Conservation (phyloP, 768 basidiomycete genomes). For the Suillus luteus region DNA sequence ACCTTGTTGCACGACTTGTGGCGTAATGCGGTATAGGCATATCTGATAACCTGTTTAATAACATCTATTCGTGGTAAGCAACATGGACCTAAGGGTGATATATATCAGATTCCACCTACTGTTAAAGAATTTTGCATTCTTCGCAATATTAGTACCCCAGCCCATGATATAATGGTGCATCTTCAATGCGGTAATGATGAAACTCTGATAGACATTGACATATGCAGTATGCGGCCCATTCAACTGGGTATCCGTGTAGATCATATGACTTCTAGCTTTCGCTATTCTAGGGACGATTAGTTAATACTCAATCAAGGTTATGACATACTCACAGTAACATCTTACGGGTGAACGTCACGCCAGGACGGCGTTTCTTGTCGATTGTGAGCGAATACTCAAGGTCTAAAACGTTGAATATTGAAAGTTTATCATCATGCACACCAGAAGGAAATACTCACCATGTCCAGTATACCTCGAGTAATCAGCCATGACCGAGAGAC, state of each 20-base stretch:
- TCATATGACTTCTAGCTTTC: constrained; percentile 73
- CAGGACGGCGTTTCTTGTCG: constrained; percentile 62
- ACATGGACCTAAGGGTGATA: not conserved
- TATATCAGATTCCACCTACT: constrained; percentile 40
- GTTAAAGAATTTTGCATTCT: constrained; percentile 52
- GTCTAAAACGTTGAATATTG: constrained; percentile 40
- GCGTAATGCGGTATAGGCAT: constrained; percentile 53
- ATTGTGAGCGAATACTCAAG: constrained; percentile 72
- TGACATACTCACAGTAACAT: constrained; percentile 66
- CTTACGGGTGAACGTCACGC: constrained; percentile 64
- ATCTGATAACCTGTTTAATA: constrained; percentile 60
- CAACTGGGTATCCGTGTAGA: constrained; percentile 75
- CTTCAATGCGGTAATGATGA: constrained; percentile 81
- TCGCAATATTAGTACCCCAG: constrained; percentile 50
- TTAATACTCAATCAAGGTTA: not conserved
- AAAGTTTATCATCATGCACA: not conserved
- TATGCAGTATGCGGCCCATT: constrained; percentile 66
- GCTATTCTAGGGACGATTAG: constrained; percentile 52
- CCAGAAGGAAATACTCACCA: constrained; percentile 44
- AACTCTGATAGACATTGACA: constrained; percentile 86
- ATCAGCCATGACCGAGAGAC: constrained; percentile 79
- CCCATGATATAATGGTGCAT: constrained; percentile 78
- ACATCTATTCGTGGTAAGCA: constrained; percentile 44
- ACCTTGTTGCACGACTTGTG: constrained; percentile 45
- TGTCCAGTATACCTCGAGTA: constrained; percentile 65